phyloP scores from a whole-genome alignment of 352 stramenopile genomes.

The Pythium chondricola region DNA sequence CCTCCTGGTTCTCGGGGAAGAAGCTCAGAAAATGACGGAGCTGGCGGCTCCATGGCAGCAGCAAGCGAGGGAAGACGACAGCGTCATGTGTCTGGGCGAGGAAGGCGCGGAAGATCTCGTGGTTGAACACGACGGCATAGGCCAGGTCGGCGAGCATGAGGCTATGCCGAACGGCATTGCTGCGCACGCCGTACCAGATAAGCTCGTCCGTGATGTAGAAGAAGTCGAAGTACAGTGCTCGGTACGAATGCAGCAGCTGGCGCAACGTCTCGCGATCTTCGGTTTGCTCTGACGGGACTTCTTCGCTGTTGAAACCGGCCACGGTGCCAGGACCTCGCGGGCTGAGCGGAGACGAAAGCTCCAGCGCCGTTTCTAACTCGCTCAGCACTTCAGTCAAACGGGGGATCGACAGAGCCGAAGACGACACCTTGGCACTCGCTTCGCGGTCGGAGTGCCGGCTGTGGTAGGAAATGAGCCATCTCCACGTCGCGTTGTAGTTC shows the following conservation, averaged over 20 bases:
- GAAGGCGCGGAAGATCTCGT: constrained; percentile 80
- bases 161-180: constrained; percentile 76
- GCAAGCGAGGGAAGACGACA: constrained; percentile 50
- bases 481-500: constrained; percentile 79
- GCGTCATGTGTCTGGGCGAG: constrained; percentile 21
- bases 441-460: constrained; percentile 26
- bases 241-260: constrained; percentile 71
- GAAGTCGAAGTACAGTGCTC: constrained; percentile 85
- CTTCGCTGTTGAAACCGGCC: constrained; percentile 4
- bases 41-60: constrained; percentile 83
- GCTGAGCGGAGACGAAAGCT: constrained; percentile 63
- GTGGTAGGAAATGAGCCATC: constrained; percentile 65
- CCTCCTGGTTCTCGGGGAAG: constrained; percentile 82
- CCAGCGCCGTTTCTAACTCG: constrained; percentile 54
- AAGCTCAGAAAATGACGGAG: constrained; percentile 84
- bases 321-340: constrained; percentile 32
- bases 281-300: background rate
- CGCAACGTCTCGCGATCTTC: constrained; percentile 40
- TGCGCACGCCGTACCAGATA: constrained; percentile 81
- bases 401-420: constrained; percentile 14
- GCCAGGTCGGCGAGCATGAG: constrained; percentile 76
- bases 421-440: constrained; percentile 18
- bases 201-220: constrained; percentile 90
- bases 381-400: constrained; percentile 50
- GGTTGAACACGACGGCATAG: constrained; percentile 81